phyloP scores from a whole-genome alignment of 1,284 basidiomycete species.

The Veloporphyrellus conicus region DNA sequence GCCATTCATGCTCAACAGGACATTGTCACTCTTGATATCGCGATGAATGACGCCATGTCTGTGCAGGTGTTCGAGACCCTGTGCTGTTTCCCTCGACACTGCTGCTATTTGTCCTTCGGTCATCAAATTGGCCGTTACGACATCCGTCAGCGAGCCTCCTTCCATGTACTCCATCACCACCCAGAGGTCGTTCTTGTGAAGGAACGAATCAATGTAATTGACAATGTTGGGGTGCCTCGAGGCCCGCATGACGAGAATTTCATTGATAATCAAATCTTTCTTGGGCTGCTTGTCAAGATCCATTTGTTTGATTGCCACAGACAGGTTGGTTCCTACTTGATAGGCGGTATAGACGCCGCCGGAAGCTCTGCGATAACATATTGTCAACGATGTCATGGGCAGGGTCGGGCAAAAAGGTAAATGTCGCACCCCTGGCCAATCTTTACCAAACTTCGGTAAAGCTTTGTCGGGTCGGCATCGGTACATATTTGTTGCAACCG shows the following conservation, averaged over 20 bases:
- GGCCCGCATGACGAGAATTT: conserved; percentile 97
- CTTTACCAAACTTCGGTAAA: conserved; percentile 92
- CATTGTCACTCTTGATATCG: conserved; percentile 98
- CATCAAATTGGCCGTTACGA: conserved; percentile 96
- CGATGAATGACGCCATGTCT: conserved; percentile 94
- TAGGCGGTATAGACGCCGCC: conserved; percentile 98
- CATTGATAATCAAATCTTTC: conserved; percentile 99
- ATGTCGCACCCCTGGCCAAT: conserved; percentile 89
- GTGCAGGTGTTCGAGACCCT: conserved; percentile 90
- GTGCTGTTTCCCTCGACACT: conserved; percentile 84
- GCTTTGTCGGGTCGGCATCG: conserved; percentile 91
- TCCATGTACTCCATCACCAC: conserved; percentile 99
- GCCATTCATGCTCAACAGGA: conserved; percentile 85
- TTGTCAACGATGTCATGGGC: background rate
- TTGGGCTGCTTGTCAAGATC: conserved; percentile 99
- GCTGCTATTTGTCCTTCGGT: conserved; percentile 93
- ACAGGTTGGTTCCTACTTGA: conserved; percentile 88
- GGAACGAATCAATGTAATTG: conserved; percentile 98
- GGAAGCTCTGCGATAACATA: conserved; percentile 62
- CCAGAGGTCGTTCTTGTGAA: conserved; percentile 97
- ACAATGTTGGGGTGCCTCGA: conserved; percentile 97
- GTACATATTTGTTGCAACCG: conserved; percentile 93
- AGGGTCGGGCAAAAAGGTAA: background rate
- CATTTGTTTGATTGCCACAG: conserved; percentile 99
- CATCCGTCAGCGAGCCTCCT: conserved; percentile 88